A percentile compares a stretch with the other conserved stretches of the same genome.
phyloP scores from a whole-genome alignment of 1,284 basidiomycete genomes.

The Cystobasidium slooffiae region DNA sequence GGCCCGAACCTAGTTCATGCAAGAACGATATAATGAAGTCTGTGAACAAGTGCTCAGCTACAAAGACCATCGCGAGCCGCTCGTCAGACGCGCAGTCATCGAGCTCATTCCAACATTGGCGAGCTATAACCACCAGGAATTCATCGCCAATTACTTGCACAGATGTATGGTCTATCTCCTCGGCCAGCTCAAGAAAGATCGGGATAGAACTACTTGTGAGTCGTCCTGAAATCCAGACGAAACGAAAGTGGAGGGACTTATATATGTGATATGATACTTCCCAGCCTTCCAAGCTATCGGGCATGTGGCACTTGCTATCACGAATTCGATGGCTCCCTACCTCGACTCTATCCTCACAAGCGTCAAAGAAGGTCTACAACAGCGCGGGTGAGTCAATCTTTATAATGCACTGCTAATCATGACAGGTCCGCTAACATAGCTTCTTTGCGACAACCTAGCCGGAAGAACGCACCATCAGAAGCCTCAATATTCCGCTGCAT shows the following conservation, averaged over 20 bases:
- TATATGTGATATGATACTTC: too few species aligned
- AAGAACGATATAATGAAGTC: constrained; percentile 82
- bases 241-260: too few species aligned
- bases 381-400: constrained; percentile 68
- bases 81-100: constrained; percentile 90
- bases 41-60: constrained; percentile 90
- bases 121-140: constrained; percentile 89
- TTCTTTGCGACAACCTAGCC: constrained; percentile 61
- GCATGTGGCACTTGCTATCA: constrained; percentile 88
- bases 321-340: constrained; percentile 93
- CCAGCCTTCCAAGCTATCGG: constrained; percentile 98
- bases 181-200: constrained; percentile 83
- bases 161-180: constrained; percentile 89
- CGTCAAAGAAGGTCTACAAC: constrained; percentile 84
- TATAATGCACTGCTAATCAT: background rate
- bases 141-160: constrained; percentile 84
- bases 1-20: constrained; percentile 24
- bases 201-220: constrained; percentile 83
- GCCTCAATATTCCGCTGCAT: constrained; percentile 98
- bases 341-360: constrained; percentile 88
- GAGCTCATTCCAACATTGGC: constrained; percentile 90
- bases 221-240: too few species aligned
- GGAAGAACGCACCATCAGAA: constrained; percentile 90
- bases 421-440: background rate
- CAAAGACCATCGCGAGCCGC: constrained; percentile 80